phyloP scores from a whole-genome alignment of 805 yeast species.

The Yarrowia yakushimensis region DNA sequence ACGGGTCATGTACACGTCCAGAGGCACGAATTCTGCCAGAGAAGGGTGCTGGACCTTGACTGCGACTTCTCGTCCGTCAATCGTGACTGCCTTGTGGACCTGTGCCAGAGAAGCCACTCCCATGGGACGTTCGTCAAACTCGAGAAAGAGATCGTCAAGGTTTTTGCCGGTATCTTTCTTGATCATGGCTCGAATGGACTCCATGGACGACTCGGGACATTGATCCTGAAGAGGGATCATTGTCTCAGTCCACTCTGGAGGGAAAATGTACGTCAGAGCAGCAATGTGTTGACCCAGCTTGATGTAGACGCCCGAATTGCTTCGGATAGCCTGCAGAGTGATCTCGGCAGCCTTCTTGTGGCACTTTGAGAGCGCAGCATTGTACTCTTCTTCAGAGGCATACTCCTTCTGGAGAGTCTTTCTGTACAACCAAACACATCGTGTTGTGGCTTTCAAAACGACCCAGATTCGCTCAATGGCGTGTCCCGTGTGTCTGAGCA shows the following conservation, averaged over 20 bases:
- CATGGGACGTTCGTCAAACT: conserved; percentile 69
- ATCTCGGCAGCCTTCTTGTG: conserved; percentile 75
- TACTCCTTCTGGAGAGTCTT: conserved; percentile 49
- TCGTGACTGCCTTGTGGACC: conserved; percentile 75
- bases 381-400: conserved; percentile 46
- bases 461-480: conserved; percentile 36
- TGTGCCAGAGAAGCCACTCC: conserved; percentile 98
- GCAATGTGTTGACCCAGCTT: conserved; percentile 92
- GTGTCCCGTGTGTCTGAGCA: conserved; percentile 29
- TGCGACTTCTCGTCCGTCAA: conserved; percentile 70
- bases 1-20: conserved; percentile 76
- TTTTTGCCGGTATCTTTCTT: conserved; percentile 57
- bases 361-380: conserved; percentile 55
- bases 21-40: conserved; percentile 79
- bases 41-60: conserved; percentile 94
- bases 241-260: conserved; percentile 91
- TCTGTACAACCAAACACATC: conserved; percentile 71
- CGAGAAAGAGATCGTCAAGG: conserved; percentile 60
- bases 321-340: conserved; percentile 73
- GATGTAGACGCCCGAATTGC: conserved; percentile 89
- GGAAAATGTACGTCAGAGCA: conserved; percentile 87
- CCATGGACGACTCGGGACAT: conserved; percentile 77
- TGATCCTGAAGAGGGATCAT: conserved; percentile 90
- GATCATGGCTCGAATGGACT: conserved; percentile 67
- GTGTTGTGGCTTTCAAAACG: conserved; percentile 51